phyloP scores from a whole-genome alignment of 2,329 filamentous ascomycete species.

The Nemania sp. region DNA sequence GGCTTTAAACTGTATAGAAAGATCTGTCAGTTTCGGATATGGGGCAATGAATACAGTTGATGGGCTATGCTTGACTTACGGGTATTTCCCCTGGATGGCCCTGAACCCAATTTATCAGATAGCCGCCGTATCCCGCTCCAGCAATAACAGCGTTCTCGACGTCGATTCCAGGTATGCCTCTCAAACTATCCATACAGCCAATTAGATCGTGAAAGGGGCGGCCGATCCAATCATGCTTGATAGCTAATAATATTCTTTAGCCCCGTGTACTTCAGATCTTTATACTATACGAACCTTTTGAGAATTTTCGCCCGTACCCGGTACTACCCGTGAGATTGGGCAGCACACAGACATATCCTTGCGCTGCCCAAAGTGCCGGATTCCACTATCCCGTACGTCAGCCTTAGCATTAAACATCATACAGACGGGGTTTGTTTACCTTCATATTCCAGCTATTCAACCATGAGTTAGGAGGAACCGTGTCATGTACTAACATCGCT shows the following conservation, averaged over 20 bases:
- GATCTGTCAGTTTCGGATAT: background rate
- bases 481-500: conserved; percentile 44
- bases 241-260: conserved; percentile 48
- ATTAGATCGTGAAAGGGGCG: conserved; percentile 59
- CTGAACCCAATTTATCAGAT: conserved; percentile 63
- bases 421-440: conserved; percentile 31
- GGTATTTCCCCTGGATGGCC: conserved; percentile 55
- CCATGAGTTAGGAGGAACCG: conserved; percentile 50
- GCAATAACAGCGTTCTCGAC: conserved; percentile 54
- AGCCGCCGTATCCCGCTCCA: conserved; percentile 61
- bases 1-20: conserved; percentile 52
- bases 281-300: conserved; percentile 32
- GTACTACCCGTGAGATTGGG: conserved; percentile 63
- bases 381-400: conserved; percentile 50
- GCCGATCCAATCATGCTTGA: conserved; percentile 57
- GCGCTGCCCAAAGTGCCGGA: conserved; percentile 59
- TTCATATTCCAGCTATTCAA: conserved; percentile 55
- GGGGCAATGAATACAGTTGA: background rate
- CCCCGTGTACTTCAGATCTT: background rate
- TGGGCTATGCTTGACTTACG: conserved; percentile 29
- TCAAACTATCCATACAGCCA: conserved; percentile 52
- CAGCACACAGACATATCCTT: conserved; percentile 62
- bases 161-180: conserved; percentile 57
- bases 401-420: background rate
- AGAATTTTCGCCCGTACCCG: conserved; percentile 54